Percentiles rank a stretch among this genome's conserved stretches.
Conservation (phyloP, 176 grass and related monocot genomes). For the Echinochloa phyllopogon region DNA sequence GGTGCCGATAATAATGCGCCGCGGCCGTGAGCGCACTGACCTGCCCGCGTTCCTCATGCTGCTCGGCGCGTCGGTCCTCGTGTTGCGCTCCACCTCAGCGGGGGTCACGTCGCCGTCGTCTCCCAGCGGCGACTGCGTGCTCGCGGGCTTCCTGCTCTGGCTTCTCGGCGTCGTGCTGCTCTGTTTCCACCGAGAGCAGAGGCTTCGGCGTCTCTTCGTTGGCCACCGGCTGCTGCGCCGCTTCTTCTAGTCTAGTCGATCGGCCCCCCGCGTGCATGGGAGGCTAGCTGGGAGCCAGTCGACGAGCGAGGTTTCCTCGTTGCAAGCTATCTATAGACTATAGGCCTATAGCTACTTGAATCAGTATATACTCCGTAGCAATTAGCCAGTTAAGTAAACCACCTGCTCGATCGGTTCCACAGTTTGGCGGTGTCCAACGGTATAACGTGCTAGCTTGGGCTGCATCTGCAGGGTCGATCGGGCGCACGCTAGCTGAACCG, state of each 20-base stretch:
- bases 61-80: background rate
- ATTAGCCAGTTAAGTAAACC: too few relatives aligned
- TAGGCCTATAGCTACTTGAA: too few relatives aligned
- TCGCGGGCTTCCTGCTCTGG: slow-evolving; percentile 23
- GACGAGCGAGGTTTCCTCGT: too few relatives aligned
- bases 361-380: too few relatives aligned
- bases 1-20: background rate
- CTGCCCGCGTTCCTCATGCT: background rate
- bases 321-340: too few relatives aligned
- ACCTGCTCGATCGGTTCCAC: too few relatives aligned
- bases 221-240: background rate
- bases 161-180: slow-evolving; percentile 13
- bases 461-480: too few relatives aligned
- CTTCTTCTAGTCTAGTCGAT: background rate
- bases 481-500: too few relatives aligned
- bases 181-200: background rate
- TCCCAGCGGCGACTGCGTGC: background rate
- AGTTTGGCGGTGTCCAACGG: too few relatives aligned
- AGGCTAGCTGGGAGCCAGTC: too few relatives aligned
- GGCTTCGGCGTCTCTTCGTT: background rate
- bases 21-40: background rate
- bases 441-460: too few relatives aligned
- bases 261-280: too few relatives aligned
- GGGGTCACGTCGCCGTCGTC: background rate
- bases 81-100: background rate